Evolutionary conservation across 306 rosid genomes (phyloP).

Genomic region (Medicago ruthenica): DNA sequence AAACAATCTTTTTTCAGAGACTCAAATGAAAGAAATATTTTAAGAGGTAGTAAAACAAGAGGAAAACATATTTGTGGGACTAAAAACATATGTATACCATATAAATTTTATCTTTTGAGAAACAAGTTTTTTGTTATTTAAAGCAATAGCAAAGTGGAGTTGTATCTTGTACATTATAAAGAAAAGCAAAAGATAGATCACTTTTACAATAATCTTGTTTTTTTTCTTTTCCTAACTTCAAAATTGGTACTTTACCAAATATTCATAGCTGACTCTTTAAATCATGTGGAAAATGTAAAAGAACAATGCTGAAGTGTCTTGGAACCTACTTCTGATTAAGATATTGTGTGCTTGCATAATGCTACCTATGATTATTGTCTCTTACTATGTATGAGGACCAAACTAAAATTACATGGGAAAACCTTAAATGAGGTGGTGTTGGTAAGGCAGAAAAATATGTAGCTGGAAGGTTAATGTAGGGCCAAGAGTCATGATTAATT

Average conservation of each 20-base stretch:
- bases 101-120: slow-evolving; percentile 38
- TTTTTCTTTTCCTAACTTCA: slow-evolving; percentile 10
- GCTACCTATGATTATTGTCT: slow-evolving; percentile 18
- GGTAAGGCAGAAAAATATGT: slow-evolving; percentile 29
- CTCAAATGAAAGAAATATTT: not conserved
- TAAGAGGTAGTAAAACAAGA: not conserved
- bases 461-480: slow-evolving; percentile 35
- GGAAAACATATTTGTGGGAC: not conserved
- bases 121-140: slow-evolving; percentile 33
- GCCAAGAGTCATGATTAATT: slow-evolving; percentile 40
- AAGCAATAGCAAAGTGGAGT: slow-evolving; percentile 37
- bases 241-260: slow-evolving; percentile 17
- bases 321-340: slow-evolving; percentile 38
- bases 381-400: slow-evolving; percentile 38
- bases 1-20: not conserved
- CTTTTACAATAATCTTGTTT: slow-evolving; percentile 28
- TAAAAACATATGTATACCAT: not conserved
- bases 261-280: slow-evolving; percentile 18
- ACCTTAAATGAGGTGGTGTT: slow-evolving; percentile 38
- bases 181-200: slow-evolving; percentile 28
- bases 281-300: slow-evolving; percentile 17
- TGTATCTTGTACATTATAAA: slow-evolving; percentile 36
- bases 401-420: slow-evolving; percentile 10
- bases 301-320: slow-evolving; percentile 24
- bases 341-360: slow-evolving; percentile 33